Evolutionary conservation across 805 yeast genomes (phyloP).

Genomic region (Candida oleophila): DNA sequence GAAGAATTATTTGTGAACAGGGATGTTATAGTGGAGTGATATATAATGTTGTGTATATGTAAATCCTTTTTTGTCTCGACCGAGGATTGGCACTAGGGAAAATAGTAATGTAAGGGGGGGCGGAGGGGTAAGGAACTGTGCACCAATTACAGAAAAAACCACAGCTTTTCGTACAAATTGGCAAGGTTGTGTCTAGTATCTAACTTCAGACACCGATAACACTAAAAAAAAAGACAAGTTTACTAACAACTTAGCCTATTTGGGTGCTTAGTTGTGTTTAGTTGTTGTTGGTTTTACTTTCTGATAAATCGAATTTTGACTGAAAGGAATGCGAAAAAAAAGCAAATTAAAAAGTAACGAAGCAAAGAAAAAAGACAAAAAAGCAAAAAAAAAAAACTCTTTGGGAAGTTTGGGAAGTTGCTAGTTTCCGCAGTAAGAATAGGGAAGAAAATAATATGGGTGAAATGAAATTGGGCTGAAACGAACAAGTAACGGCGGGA

Average conservation of each 20-base stretch:
- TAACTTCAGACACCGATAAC: too few relatives aligned
- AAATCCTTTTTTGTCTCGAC: too few relatives aligned
- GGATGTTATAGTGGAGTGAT: neutral
- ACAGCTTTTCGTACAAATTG: too few relatives aligned
- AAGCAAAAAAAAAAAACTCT: neutral
- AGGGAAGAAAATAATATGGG: neutral
- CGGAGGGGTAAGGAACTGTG: neutral
- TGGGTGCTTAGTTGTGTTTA: too few relatives aligned
- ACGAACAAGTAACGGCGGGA: too few relatives aligned
- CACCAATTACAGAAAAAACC: too few relatives aligned
- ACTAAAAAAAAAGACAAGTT: too few relatives aligned
- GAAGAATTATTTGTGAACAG: neutral
- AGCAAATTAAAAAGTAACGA: neutral
- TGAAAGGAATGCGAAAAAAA: neutral
- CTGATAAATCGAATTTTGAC: neutral
- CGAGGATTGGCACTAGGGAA: too few relatives aligned
- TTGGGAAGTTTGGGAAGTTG: neutral
- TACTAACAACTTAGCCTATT: too few relatives aligned
- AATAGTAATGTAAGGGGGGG: neutral
- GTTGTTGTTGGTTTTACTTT: neutral
- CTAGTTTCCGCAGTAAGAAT: neutral
- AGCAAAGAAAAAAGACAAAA: neutral
- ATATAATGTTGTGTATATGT: neutral
- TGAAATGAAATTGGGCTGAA: neutral
- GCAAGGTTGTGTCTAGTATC: too few relatives aligned